A percentile compares a stretch with the other conserved stretches of the same genome.
Evolutionary conservation across 2,329 filamentous ascomycete species (phyloP).

Genomic region (Drechslerella coelobrocha): DNA sequence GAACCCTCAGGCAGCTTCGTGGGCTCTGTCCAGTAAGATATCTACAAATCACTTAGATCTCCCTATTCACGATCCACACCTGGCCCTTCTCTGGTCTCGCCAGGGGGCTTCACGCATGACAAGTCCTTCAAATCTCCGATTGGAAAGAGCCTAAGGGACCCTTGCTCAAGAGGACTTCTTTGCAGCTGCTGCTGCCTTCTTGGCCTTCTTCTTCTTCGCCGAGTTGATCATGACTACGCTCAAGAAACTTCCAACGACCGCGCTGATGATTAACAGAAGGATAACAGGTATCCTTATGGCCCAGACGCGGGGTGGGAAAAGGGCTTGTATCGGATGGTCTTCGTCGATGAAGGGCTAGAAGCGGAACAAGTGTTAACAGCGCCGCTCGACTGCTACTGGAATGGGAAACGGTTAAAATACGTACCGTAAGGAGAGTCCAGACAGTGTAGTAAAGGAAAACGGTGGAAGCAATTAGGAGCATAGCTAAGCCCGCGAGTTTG

Average conservation of each 20-base stretch:
- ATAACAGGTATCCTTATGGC: slow-evolving; percentile 98
- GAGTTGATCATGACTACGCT: slow-evolving; percentile 98
- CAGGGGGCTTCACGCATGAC: slow-evolving; percentile 15
- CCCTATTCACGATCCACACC: slow-evolving; percentile 9
- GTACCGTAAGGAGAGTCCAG: slow-evolving; percentile 97
- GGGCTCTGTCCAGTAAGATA: slow-evolving; percentile 45
- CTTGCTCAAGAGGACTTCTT: slow-evolving; percentile 76
- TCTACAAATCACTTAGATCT: slow-evolving; percentile 46
- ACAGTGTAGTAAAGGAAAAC: slow-evolving; percentile 92
- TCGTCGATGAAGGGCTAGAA: slow-evolving; percentile 92
- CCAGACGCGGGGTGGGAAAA: slow-evolving; percentile 98
- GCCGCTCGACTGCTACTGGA: background rate
- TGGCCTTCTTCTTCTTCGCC: slow-evolving; percentile 96
- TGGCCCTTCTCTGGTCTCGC: background rate
- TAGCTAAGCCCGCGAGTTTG: slow-evolving; percentile 78
- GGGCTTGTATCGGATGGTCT: slow-evolving; percentile 87
- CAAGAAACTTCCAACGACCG: slow-evolving; percentile 94
- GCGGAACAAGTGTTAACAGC: slow-evolving; percentile 6
- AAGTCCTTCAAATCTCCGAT: slow-evolving; percentile 2
- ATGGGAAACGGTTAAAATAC: slow-evolving; percentile 50
- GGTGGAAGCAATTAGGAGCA: slow-evolving; percentile 75
- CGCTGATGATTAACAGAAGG: slow-evolving; percentile 85
- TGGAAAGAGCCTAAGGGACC: slow-evolving; percentile 17
- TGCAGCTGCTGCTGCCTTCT: slow-evolving; percentile 76
- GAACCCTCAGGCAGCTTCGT: slow-evolving; percentile 22